Percentiles rank a stretch among this genome's conserved stretches.
These are phyloP conservation scores for Penicillium psychrofluorescens DNA, from an alignment of 495 filamentous ascomycete species.

Conservation along the genomic window DNA sequence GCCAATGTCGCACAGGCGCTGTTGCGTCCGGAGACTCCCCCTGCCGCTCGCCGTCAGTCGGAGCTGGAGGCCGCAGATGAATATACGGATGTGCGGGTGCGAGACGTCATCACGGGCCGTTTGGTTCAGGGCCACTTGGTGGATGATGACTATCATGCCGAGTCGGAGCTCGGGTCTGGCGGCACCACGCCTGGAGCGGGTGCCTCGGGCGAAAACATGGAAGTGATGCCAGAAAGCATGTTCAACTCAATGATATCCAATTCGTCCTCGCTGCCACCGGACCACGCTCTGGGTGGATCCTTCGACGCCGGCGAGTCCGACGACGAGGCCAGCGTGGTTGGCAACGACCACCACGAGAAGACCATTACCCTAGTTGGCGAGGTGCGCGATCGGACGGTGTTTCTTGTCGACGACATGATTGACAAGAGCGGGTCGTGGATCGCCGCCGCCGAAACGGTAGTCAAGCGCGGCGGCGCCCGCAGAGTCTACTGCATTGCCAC, in stretches of 20 bases:
- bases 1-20: conserved; percentile 3
- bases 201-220: conserved; percentile 30
- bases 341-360: conserved; percentile 71
- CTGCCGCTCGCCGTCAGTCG: conserved; percentile 31
- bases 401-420: conserved; percentile 98
- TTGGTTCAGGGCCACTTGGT: conserved; percentile 96
- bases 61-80: conserved; percentile 50
- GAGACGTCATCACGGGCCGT: conserved; percentile 85
- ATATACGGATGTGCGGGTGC: conserved; percentile 79
- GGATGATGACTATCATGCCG: conserved; percentile 83
- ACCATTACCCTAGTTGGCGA: conserved; percentile 96
- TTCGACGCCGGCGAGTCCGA: conserved; percentile 75
- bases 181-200: conserved; percentile 33
- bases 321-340: conserved; percentile 70
- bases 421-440: conserved; percentile 97
- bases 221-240: conserved; percentile 55
- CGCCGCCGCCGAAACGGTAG: conserved; percentile 94
- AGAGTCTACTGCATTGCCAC: conserved; percentile 98
- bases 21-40: conserved; percentile 29
- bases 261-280: conserved; percentile 41
- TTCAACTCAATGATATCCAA: conserved; percentile 58
- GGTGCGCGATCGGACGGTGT: conserved; percentile 74
- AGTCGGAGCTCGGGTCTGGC: conserved; percentile 56
- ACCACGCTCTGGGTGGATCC: conserved; percentile 73
- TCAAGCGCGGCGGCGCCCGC: conserved; percentile 84